phyloP scores from a whole-genome alignment of 75 land plant species.

The Cunninghamia lanceolata region DNA sequence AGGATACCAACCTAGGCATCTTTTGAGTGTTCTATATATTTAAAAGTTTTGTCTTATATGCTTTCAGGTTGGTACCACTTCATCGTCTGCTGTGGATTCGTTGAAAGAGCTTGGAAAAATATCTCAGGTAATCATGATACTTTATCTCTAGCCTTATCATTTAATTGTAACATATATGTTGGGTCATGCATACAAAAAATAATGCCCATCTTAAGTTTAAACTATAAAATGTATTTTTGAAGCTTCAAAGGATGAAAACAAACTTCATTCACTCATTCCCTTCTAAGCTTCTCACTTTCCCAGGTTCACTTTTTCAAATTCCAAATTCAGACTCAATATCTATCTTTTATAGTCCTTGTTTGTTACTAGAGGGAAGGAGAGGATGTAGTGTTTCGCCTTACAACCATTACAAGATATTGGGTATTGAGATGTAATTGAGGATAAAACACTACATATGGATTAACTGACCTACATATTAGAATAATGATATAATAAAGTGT shows the following conservation, averaged over 20 bases:
- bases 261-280: too few species aligned
- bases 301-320: too few species aligned
- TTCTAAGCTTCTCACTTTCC: too few species aligned
- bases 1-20: background rate
- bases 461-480: too few species aligned
- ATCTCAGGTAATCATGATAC: slow-evolving; percentile 43
- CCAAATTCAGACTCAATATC: too few species aligned
- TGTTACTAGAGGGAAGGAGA: too few species aligned
- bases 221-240: background rate
- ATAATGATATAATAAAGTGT: too few species aligned
- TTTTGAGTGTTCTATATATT: background rate
- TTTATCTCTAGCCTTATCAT: background rate
- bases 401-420: too few species aligned
- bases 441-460: too few species aligned
- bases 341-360: too few species aligned
- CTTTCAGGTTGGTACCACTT: slow-evolving; percentile 82
- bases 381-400: too few species aligned
- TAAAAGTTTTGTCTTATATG: background rate
- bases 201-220: background rate
- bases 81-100: slow-evolving; percentile 88
- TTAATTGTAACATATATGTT: background rate
- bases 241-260: background rate
- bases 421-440: too few species aligned
- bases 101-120: slow-evolving; percentile 60
- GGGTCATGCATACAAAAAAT: background rate